Evolutionary conservation across 768 basidiomycete species (phyloP).

Genomic region (Rhodotorula paludigena): DNA sequence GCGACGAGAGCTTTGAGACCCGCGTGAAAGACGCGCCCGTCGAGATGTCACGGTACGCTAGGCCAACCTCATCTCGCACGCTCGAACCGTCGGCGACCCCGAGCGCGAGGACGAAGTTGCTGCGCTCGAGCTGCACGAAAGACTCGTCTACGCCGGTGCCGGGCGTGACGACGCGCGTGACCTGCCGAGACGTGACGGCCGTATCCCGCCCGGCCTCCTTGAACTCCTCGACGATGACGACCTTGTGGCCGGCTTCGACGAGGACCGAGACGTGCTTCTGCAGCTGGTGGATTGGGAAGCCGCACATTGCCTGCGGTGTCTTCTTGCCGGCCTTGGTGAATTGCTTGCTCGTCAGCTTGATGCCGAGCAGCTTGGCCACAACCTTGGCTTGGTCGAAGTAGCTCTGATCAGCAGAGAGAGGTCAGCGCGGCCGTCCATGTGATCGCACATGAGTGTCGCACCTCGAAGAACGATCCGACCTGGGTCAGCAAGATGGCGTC

Average conservation of each 20-base stretch:
- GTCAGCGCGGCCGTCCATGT: no score
- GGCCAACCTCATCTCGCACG: slow-evolving; percentile 49
- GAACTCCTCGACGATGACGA: slow-evolving; percentile 92
- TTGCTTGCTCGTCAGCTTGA: slow-evolving; percentile 64
- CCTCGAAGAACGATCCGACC: slow-evolving; percentile 95
- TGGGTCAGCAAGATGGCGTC: slow-evolving; percentile 85
- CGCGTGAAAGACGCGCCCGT: slow-evolving; percentile 90
- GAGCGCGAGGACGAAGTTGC: slow-evolving; percentile 31
- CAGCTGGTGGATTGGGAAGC: slow-evolving; percentile 79
- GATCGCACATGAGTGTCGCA: slow-evolving; percentile 47
- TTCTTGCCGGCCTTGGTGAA: slow-evolving; percentile 54
- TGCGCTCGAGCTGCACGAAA: slow-evolving; percentile 37
- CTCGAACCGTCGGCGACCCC: slow-evolving; percentile 21
- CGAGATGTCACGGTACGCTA: slow-evolving; percentile 93
- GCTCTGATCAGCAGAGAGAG: slow-evolving; percentile 49
- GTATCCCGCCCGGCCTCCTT: slow-evolving; percentile 50
- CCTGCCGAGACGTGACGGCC: neutral
- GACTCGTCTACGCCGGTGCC: slow-evolving; percentile 54
- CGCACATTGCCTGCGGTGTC: slow-evolving; percentile 73
- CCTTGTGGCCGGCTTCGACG: slow-evolving; percentile 75
- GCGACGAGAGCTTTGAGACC: slow-evolving; percentile 52
- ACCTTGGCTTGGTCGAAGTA: slow-evolving; percentile 87
- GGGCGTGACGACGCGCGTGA: slow-evolving; percentile 36
- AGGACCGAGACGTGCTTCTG: slow-evolving; percentile 81
- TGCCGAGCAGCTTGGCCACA: slow-evolving; percentile 68